Evolutionary conservation across 331 rosid species (phyloP).

Genomic region (Quercus phellos): DNA sequence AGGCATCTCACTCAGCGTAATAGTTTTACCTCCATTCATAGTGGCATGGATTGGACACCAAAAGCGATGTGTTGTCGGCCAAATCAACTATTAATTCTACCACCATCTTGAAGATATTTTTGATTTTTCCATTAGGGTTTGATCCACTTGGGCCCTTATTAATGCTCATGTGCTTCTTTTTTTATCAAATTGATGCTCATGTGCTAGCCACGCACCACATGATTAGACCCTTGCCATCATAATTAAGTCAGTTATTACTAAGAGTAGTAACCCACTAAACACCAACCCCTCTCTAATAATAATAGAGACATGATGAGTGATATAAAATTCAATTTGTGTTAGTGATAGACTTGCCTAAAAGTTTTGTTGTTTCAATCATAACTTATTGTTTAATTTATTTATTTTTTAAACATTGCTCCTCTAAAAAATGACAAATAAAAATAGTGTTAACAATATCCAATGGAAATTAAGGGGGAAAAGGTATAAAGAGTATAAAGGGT

Average conservation of each 20-base stretch:
- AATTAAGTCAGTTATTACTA: neutral
- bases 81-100: conserved; percentile 14
- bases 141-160: neutral
- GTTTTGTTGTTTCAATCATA: too few relatives aligned
- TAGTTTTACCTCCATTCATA: conserved; percentile 18
- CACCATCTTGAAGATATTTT: neutral
- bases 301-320: too few relatives aligned
- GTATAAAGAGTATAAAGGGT: neutral
- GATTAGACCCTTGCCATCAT: neutral
- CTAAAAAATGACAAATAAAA: too few relatives aligned
- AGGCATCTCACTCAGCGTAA: conserved; percentile 16
- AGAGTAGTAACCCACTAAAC: neutral
- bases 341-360: too few relatives aligned
- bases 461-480: conserved; percentile 8
- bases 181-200: neutral
- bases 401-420: too few relatives aligned
- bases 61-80: conserved; percentile 28
- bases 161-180: too few relatives aligned
- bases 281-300: neutral
- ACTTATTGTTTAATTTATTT: too few relatives aligned
- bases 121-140: neutral
- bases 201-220: neutral
- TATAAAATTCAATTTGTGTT: too few relatives aligned
- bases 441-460: too few relatives aligned
- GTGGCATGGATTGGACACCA: conserved; percentile 30